Percentiles rank a stretch among this genome's conserved stretches.
Evolutionary conservation across 208 protist species (phyloP).

Genomic region (Leishmania braziliensis): DNA sequence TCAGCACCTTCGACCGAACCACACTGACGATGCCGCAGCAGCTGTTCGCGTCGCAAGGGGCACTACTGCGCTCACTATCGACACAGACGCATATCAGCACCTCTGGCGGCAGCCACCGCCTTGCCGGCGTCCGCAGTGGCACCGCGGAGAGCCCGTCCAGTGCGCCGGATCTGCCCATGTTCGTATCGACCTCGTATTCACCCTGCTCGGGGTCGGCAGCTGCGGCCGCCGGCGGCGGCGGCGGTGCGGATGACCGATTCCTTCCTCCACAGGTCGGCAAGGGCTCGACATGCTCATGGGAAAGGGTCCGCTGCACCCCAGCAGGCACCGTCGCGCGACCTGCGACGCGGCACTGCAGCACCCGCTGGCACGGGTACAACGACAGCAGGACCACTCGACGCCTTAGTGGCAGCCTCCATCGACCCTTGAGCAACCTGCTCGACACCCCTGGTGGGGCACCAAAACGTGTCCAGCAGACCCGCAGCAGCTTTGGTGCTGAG

Average conservation of each 20-base stretch:
- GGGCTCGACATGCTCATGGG: not conserved
- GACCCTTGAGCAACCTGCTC: not conserved
- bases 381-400: not conserved
- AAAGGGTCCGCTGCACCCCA: not conserved
- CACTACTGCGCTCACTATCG: not conserved
- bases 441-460: not conserved
- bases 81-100: not conserved
- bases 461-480: not conserved
- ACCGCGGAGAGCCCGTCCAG: not conserved
- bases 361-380: not conserved
- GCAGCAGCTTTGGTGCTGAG: not conserved
- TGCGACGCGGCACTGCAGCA: not conserved
- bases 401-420: not conserved
- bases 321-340: not conserved
- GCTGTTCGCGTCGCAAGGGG: not conserved
- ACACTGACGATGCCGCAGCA: not conserved
- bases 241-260: not conserved
- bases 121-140: not conserved
- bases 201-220: not conserved
- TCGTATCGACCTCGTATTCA: not conserved
- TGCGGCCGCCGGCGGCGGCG: not conserved
- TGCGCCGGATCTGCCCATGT: conserved; percentile 1
- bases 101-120: not conserved
- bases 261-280: not conserved
- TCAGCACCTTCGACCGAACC: not conserved